Percentiles rank a stretch among this genome's conserved stretches.
Evolutionary conservation across 108 stramenopile genomes (phyloP).

Genomic region (Aurantiochytrium sp.): DNA sequence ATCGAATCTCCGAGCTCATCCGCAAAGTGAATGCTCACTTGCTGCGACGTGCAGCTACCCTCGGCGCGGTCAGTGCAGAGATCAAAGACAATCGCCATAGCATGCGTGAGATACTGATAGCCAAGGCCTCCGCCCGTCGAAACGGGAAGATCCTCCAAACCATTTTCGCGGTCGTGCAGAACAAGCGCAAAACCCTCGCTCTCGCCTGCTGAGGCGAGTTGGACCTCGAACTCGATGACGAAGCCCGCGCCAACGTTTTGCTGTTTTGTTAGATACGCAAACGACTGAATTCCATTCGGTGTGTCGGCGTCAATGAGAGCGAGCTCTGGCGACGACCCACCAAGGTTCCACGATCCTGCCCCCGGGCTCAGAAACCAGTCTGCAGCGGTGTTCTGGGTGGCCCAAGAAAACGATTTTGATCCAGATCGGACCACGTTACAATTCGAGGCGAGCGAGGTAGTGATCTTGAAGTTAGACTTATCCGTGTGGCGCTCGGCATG

Average conservation of each 20-base stretch:
- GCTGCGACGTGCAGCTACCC: background rate
- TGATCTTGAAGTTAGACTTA: background rate
- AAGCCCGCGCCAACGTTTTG: background rate
- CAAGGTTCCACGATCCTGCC: background rate
- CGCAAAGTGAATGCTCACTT: background rate
- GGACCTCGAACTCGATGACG: background rate
- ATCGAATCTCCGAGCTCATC: background rate
- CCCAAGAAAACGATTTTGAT: background rate
- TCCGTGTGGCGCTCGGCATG: background rate
- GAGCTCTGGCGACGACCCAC: background rate
- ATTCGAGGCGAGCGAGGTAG: background rate
- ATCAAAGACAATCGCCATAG: background rate
- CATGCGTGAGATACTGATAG: background rate
- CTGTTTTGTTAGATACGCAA: background rate
- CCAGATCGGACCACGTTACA: background rate
- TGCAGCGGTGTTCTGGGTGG: background rate
- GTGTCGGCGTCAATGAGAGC: background rate
- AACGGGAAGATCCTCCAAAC: background rate
- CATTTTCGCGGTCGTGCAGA: background rate
- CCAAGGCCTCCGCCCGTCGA: background rate
- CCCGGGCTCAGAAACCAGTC: background rate
- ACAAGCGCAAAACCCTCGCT: constrained; percentile 8
- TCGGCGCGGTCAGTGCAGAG: background rate
- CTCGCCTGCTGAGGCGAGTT: background rate
- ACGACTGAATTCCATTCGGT: background rate